phyloP scores from a whole-genome alignment of 2,329 filamentous ascomycete species.

The Cryphonectria nitschkei region DNA sequence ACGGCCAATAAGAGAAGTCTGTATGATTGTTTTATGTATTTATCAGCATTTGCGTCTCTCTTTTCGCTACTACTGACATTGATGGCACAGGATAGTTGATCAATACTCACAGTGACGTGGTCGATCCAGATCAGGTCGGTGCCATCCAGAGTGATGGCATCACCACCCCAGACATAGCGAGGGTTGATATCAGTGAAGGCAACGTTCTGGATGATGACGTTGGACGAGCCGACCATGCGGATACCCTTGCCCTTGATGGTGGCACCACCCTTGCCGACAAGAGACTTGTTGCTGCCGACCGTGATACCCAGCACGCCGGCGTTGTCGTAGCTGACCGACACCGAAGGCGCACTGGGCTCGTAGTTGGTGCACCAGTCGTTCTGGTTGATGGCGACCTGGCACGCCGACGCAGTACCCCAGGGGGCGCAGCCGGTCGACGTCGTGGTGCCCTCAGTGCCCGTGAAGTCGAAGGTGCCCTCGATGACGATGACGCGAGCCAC shows the following conservation, averaged over 20 bases:
- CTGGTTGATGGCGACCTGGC: constrained; percentile 65
- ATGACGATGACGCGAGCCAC: constrained; percentile 61
- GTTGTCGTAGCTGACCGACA: constrained; percentile 52
- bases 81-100: background rate
- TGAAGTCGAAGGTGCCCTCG: constrained; percentile 60
- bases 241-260: constrained; percentile 63
- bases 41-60: background rate
- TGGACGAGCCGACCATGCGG: constrained; percentile 51
- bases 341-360: constrained; percentile 51
- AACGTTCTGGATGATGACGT: constrained; percentile 66
- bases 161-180: constrained; percentile 62
- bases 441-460: constrained; percentile 55
- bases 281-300: constrained; percentile 60
- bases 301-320: constrained; percentile 55
- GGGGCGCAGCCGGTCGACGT: constrained; percentile 61
- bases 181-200: constrained; percentile 60
- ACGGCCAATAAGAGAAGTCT: constrained; percentile 61
- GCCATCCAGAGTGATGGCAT: constrained; percentile 57
- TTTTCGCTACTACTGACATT: background rate
- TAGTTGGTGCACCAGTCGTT: constrained; percentile 64
- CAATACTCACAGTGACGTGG: constrained; percentile 23
- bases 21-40: constrained; percentile 39
- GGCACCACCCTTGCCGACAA: constrained; percentile 55
- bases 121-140: constrained; percentile 33
- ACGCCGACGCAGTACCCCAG: constrained; percentile 54